A percentile compares a stretch with the other conserved stretches of the same genome.
Evolutionary conservation across 257 asterid genomes (phyloP).

Genomic region (Rubia yunnanensis): DNA sequence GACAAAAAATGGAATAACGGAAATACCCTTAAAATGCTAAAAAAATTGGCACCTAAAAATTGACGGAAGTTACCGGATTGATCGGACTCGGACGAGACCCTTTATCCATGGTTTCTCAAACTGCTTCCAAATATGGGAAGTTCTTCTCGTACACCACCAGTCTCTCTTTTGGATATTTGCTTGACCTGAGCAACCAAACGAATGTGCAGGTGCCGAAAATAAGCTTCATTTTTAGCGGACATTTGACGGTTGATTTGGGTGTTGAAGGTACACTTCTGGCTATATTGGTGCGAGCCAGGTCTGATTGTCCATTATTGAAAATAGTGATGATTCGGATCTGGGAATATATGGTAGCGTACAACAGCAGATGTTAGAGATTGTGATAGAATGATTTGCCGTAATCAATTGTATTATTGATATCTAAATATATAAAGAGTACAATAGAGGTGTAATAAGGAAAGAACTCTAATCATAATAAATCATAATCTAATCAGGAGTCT

Average conservation of each 20-base stretch:
- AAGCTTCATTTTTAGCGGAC: conserved; percentile 41
- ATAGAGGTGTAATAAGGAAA: too few species aligned
- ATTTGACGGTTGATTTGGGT: conserved; percentile 31
- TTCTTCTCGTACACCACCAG: conserved; percentile 62
- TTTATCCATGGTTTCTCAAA: conserved; percentile 55
- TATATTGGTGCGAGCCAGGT: conserved; percentile 3
- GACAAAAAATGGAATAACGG: too few species aligned
- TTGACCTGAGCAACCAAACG: conserved; percentile 35
- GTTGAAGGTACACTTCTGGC: conserved; percentile 24
- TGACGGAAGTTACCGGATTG: conserved; percentile 42
- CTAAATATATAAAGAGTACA: too few species aligned
- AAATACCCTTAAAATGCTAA: too few species aligned
- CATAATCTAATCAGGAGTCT: too few species aligned
- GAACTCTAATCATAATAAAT: too few species aligned
- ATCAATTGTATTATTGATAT: too few species aligned
- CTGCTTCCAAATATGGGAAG: conserved; percentile 38
- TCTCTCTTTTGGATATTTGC: conserved; percentile 57
- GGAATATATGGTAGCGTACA: conserved; percentile 57
- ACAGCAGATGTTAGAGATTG: conserved; percentile 59
- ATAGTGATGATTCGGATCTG: conserved; percentile 17
- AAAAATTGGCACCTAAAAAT: too few species aligned
- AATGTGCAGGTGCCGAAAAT: conserved; percentile 32
- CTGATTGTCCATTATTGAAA: conserved; percentile 62
- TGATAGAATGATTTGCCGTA: too few species aligned
- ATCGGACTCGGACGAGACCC: conserved; percentile 50